phyloP scores from a whole-genome alignment of 345 rosid species.

The Raphanus sativus region DNA sequence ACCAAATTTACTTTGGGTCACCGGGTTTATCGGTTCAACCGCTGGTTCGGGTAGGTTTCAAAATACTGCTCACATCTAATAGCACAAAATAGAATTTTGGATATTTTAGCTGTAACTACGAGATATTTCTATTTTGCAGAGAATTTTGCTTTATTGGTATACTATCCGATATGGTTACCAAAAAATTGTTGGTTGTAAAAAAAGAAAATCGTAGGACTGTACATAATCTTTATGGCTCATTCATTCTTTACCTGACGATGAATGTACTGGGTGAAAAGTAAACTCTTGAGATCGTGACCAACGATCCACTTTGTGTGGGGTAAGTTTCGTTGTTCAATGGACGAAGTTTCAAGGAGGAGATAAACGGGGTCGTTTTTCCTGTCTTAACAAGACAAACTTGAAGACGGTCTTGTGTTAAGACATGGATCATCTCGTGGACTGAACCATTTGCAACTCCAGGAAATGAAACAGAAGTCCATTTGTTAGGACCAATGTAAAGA shows the following conservation, averaged over 20 bases:
- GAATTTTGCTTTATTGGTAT: too few relatives aligned
- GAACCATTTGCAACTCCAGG: neutral
- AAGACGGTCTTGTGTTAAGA: conserved; percentile 7
- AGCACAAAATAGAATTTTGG: too few relatives aligned
- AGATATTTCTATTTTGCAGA: too few relatives aligned
- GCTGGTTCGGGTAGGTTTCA: too few relatives aligned
- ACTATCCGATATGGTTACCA: too few relatives aligned
- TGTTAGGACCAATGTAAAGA: conserved; percentile 34
- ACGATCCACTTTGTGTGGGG: conserved; percentile 29
- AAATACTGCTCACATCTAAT: too few relatives aligned
- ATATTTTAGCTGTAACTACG: too few relatives aligned
- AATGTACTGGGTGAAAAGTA: conserved; percentile 14
- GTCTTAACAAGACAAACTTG: conserved; percentile 39
- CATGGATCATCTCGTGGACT: conserved; percentile 27
- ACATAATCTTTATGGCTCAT: too few relatives aligned
- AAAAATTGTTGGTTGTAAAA: too few relatives aligned
- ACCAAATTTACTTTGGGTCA: too few relatives aligned
- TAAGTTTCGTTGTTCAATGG: conserved; percentile 15
- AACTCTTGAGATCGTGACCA: neutral
- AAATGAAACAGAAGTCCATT: conserved; percentile 15
- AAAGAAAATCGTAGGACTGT: too few relatives aligned
- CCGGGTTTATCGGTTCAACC: too few relatives aligned
- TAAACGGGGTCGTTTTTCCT: conserved; percentile 28
- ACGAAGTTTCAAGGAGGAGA: conserved; percentile 31
- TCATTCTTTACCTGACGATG: conserved; percentile 25